These are phyloP conservation scores for Orbilia brochopaga DNA, from an alignment of 2,329 filamentous ascomycete species.

Conservation along the genomic window DNA sequence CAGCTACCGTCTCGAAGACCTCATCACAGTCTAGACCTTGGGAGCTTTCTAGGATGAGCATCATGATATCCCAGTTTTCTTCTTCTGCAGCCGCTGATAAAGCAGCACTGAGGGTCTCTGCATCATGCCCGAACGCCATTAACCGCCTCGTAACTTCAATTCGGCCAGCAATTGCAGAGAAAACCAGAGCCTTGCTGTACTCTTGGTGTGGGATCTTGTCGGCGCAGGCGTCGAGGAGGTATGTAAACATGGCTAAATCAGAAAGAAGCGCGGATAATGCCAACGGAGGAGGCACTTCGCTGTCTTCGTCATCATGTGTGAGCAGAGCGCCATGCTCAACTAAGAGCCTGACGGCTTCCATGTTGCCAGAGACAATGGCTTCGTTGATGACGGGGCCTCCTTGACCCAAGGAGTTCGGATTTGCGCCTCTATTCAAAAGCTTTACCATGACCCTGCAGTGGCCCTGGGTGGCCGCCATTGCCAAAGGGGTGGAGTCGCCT, in stretches of 20 bases:
- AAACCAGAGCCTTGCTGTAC: slow-evolving; percentile 59
- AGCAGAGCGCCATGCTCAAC: slow-evolving; percentile 59
- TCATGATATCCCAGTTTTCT: slow-evolving; percentile 59
- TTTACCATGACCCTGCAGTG: slow-evolving; percentile 60
- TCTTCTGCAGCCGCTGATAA: slow-evolving; percentile 56
- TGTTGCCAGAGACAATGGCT: slow-evolving; percentile 60
- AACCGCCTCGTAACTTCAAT: slow-evolving; percentile 59
- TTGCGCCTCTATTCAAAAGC: slow-evolving; percentile 58
- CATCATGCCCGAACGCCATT: slow-evolving; percentile 57
- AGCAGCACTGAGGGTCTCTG: slow-evolving; percentile 57
- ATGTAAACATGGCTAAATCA: slow-evolving; percentile 60
- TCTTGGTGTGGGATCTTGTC: slow-evolving; percentile 58
- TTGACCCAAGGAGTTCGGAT: slow-evolving; percentile 57
- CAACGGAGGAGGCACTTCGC: slow-evolving; percentile 56
- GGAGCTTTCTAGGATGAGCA: slow-evolving; percentile 57
- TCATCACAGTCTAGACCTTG: slow-evolving; percentile 57
- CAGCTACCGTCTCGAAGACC: slow-evolving; percentile 57
- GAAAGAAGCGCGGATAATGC: slow-evolving; percentile 58
- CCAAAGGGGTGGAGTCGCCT: slow-evolving; percentile 57
- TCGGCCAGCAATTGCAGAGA: slow-evolving; percentile 58
- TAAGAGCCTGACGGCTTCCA: slow-evolving; percentile 59
- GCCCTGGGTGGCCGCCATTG: slow-evolving; percentile 59
- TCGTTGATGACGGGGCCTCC: slow-evolving; percentile 59
- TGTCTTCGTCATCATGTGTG: slow-evolving; percentile 54
- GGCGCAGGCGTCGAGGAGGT: slow-evolving; percentile 59